Conservation (phyloP, 2,329 filamentous ascomycete genomes). For the Penicillium sp. region DNA sequence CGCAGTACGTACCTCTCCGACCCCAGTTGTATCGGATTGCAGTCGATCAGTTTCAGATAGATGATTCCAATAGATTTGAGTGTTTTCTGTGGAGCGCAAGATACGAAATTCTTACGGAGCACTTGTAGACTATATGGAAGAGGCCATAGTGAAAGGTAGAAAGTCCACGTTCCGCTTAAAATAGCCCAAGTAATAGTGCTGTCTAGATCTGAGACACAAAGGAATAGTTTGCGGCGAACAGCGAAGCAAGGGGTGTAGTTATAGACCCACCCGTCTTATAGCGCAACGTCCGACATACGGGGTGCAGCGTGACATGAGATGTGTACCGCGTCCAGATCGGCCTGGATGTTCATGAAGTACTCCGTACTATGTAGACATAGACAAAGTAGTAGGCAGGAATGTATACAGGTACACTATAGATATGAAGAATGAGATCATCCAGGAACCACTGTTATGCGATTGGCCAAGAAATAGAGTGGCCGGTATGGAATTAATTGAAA, state of each 20-base stretch:
- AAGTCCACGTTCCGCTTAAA: not conserved
- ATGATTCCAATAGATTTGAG: not conserved
- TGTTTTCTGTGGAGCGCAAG: not conserved
- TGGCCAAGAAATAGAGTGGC: slow-evolving; percentile 13
- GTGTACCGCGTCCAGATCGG: not conserved
- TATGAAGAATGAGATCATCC: slow-evolving; percentile 1
- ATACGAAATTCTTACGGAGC: not conserved
- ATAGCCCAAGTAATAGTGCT: not conserved
- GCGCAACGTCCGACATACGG: not conserved
- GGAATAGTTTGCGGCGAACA: not conserved
- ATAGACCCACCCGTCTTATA: slow-evolving; percentile 4
- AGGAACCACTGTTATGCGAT: slow-evolving; percentile 3
- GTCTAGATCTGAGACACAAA: not conserved
- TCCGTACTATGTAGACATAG: not conserved
- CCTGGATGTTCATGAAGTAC: not conserved
- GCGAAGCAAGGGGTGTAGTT: slow-evolving; percentile 5
- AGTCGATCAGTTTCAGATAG: not conserved
- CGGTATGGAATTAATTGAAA: slow-evolving; percentile 11
- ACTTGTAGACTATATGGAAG: not conserved
- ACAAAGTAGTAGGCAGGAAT: not conserved
- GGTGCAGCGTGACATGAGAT: not conserved
- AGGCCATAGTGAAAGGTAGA: not conserved
- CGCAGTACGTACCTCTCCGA: not conserved
- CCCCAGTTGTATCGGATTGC: not conserved
- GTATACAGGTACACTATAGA: not conserved